A percentile compares a stretch with the other conserved stretches of the same genome.
Conservation (phyloP, 768 basidiomycete species). For the Gloeophyllum trabeum region DNA sequence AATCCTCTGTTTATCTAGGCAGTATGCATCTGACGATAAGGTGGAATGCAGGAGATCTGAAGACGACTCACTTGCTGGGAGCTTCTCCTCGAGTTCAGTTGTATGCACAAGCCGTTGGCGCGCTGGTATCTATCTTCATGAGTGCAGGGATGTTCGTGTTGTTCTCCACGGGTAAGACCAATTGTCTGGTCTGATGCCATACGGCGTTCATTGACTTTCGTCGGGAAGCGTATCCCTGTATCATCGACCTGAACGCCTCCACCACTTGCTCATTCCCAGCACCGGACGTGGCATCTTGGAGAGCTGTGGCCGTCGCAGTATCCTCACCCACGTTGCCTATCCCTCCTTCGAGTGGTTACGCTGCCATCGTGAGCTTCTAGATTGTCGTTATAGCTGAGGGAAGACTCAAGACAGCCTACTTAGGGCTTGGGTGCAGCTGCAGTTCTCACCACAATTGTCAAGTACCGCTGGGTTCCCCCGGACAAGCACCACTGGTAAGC, state of each 20-base stretch:
- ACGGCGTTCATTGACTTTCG: background rate
- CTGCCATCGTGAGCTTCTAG: constrained; percentile 5
- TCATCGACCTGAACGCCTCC: constrained; percentile 9
- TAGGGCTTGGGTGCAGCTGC: constrained; percentile 6
- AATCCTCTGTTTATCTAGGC: background rate
- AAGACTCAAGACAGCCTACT: background rate
- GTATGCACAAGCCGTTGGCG: constrained; percentile 14
- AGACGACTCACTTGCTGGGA: constrained; percentile 13
- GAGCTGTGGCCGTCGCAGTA: constrained; percentile 11
- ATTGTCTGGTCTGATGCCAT: background rate
- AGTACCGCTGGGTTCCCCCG: constrained; percentile 8
- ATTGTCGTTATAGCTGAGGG: background rate
- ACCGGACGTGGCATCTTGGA: constrained; percentile 12
- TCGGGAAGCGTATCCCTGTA: constrained; percentile 12
- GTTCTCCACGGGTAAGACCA: constrained; percentile 2
- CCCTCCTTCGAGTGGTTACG: constrained; percentile 9
- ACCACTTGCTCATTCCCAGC: constrained; percentile 12
- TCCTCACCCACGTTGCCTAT: constrained; percentile 10
- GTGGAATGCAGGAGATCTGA: constrained; percentile 10
- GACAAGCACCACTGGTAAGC: constrained; percentile 6
- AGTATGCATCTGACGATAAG: background rate
- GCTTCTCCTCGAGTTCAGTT: constrained; percentile 15
- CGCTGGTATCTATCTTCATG: constrained; percentile 16
- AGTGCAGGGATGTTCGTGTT: constrained; percentile 12
- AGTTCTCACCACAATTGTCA: constrained; percentile 7